Conservation (phyloP, 225 moss, liverwort and hornwort genomes). For the Polytrichum commune region DNA sequence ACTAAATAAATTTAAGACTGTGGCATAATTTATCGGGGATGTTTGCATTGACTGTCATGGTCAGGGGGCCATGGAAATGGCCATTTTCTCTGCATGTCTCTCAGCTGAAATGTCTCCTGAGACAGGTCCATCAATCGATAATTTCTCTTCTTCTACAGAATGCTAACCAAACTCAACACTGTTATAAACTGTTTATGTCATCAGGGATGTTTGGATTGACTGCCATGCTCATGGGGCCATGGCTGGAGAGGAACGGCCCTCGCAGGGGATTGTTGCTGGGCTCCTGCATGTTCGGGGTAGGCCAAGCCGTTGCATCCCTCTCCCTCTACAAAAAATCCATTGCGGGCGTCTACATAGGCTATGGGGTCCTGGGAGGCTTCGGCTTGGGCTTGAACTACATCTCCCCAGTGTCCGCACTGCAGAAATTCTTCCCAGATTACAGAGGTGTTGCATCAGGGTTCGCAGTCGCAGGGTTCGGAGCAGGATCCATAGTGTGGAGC, state of each 20-base stretch:
- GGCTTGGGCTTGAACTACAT: conserved; percentile 62
- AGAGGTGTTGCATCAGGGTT: conserved; percentile 72
- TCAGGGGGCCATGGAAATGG: no score
- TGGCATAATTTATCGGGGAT: no score
- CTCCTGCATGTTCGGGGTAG: conserved; percentile 45
- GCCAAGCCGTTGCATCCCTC: conserved; percentile 29
- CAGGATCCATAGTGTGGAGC: conserved; percentile 64
- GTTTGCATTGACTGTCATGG: no score
- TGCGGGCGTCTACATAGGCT: conserved; percentile 35
- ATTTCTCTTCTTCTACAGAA: background rate
- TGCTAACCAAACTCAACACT: background rate
- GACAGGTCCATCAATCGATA: no score
- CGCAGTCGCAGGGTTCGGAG: conserved; percentile 76
- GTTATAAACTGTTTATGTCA: background rate
- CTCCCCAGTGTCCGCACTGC: conserved; percentile 73
- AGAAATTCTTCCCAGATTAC: conserved; percentile 71
- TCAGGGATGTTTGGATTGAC: conserved; percentile 72
- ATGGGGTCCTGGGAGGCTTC: conserved; percentile 40
- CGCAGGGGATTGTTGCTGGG: conserved; percentile 52
- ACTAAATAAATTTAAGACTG: no score
- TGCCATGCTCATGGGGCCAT: conserved; percentile 64
- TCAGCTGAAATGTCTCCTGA: no score
- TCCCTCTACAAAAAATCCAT: conserved; percentile 55
- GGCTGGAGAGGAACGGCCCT: conserved; percentile 72
- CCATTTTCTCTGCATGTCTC: no score